phyloP scores from a whole-genome alignment of 768 basidiomycete species.

The Ramaria sp. region DNA sequence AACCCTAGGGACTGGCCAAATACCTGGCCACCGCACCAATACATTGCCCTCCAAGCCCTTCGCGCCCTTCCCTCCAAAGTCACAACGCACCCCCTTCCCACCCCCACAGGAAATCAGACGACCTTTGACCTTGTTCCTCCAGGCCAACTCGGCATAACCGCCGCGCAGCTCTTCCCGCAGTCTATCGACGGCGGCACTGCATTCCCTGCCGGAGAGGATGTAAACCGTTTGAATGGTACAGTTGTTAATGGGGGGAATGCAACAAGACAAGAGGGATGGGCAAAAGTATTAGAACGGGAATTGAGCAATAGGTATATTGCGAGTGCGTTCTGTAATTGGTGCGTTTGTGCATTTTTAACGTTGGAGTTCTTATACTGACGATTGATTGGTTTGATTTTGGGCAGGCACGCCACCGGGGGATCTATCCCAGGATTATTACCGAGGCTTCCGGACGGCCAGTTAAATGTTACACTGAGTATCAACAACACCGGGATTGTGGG shows the following conservation, averaged over 20 bases:
- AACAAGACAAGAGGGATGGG: conserved; percentile 54
- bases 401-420: conserved; percentile 81
- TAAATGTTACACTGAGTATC: conserved; percentile 56
- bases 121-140: conserved; percentile 59
- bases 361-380: not conserved
- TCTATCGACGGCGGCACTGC: conserved; percentile 30
- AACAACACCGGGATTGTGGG: conserved; percentile 66
- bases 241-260: conserved; percentile 64
- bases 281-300: conserved; percentile 47
- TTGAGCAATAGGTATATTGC: conserved; percentile 79
- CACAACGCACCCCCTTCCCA: conserved; percentile 44
- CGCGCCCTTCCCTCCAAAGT: conserved; percentile 63
- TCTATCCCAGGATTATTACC: conserved; percentile 61
- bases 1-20: conserved; percentile 70
- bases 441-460: conserved; percentile 53
- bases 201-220: conserved; percentile 44
- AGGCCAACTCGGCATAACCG: conserved; percentile 74
- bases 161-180: conserved; percentile 63
- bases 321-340: conserved; percentile 87
- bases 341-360: conserved; percentile 14
- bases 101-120: conserved; percentile 37
- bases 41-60: conserved; percentile 71
- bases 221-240: conserved; percentile 42
- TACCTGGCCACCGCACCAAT: conserved; percentile 79
- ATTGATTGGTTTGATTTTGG: not conserved